Percentiles rank a stretch among this genome's conserved stretches.
These are phyloP conservation scores for Flaveria linearis DNA, from an alignment of 129 eudicot species.

Conservation along the genomic window DNA sequence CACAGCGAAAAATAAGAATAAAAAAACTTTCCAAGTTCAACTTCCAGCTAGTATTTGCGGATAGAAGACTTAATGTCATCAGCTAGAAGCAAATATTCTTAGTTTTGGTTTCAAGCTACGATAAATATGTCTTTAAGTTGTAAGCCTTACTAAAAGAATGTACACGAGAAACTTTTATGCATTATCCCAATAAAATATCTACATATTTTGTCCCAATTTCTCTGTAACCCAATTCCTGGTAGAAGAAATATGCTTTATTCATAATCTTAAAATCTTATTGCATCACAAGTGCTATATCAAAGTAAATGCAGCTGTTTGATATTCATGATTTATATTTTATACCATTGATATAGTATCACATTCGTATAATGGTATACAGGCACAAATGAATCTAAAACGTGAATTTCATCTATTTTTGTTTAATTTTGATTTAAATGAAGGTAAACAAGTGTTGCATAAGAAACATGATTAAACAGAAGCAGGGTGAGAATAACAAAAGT, in stretches of 20 bases:
- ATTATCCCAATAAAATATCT: conserved; percentile 3
- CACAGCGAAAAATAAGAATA: background rate
- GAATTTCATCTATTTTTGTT: background rate
- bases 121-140: no score
- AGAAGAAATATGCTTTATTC: background rate
- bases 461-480: background rate
- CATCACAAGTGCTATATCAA: background rate
- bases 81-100: no score
- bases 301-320: conserved; percentile 1
- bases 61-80: no score
- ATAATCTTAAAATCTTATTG: background rate
- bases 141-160: no score
- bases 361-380: no score
- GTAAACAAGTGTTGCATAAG: background rate
- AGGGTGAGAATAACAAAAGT: background rate
- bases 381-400: background rate
- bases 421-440: background rate
- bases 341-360: background rate
- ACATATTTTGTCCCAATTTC: background rate
- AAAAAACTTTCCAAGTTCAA: background rate
- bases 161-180: no score
- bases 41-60: no score
- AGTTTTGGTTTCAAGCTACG: no score
- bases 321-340: background rate
- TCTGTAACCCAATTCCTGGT: background rate